Percentiles rank a stretch among this genome's conserved stretches.
Evolutionary conservation across 176 grass and related monocot genomes (phyloP).

Genomic region (Ensete ventricosum): DNA sequence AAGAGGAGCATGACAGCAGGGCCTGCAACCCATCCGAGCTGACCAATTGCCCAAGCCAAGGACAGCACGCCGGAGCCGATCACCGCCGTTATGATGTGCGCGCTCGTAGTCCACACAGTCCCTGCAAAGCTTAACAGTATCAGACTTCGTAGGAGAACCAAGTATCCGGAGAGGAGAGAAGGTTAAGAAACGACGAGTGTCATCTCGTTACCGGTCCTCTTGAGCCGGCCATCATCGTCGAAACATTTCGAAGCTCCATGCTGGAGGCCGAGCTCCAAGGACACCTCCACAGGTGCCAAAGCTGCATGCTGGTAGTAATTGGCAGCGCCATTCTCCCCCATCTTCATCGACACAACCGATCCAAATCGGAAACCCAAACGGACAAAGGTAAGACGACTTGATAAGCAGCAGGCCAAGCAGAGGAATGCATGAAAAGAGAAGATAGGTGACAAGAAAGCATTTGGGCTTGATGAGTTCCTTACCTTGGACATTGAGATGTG

Average conservation of each 20-base stretch:
- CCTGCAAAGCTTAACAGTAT: conserved; percentile 23
- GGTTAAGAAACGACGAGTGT: background rate
- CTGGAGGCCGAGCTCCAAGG: conserved; percentile 42
- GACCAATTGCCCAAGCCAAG: conserved; percentile 81
- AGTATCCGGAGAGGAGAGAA: too few relatives aligned
- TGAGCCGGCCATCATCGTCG: conserved; percentile 84
- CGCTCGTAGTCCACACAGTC: conserved; percentile 79
- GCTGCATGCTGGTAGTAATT: conserved; percentile 37
- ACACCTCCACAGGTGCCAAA: conserved; percentile 13
- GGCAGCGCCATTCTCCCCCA: conserved; percentile 39
- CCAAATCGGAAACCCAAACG: background rate
- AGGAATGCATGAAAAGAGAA: background rate
- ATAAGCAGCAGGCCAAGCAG: background rate
- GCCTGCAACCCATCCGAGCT: conserved; percentile 82
- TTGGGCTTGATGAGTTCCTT: background rate
- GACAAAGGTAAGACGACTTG: too few relatives aligned
- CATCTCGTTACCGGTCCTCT: conserved; percentile 47
- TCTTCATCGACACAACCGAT: conserved; percentile 22
- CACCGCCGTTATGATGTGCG: conserved; percentile 91
- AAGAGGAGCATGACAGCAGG: conserved; percentile 78
- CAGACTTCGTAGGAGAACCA: background rate
- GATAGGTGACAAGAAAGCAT: background rate
- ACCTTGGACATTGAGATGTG: background rate
- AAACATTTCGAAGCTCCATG: conserved; percentile 50
- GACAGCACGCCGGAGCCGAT: conserved; percentile 89